Conservation (phyloP, 2,329 filamentous ascomycete species). For the Aureobasidium melanogenum region DNA sequence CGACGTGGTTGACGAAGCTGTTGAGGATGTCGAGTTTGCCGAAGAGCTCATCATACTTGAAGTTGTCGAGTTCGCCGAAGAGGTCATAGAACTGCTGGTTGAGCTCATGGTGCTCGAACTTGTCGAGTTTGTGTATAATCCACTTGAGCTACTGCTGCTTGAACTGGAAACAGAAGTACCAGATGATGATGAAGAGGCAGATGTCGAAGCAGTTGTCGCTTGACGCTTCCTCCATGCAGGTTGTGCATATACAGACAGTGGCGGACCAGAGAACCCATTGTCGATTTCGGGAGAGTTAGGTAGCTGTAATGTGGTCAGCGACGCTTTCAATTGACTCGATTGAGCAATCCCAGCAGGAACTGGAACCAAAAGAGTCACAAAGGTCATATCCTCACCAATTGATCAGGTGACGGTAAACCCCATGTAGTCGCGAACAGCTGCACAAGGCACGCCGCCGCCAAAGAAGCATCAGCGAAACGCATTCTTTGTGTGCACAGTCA, state of each 20-base stretch:
- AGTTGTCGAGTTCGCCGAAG: no score
- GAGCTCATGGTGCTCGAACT: background rate
- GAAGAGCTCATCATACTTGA: background rate
- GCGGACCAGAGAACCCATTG: background rate
- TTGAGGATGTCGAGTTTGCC: background rate
- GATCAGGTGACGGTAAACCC: background rate
- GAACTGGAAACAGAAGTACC: background rate
- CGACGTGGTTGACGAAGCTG: background rate
- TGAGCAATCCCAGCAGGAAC: background rate
- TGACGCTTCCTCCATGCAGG: background rate
- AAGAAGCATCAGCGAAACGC: background rate
- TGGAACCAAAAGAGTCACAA: background rate
- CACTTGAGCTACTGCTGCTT: background rate
- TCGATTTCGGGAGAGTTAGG: background rate
- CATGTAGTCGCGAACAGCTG: background rate
- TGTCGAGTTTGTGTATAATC: background rate
- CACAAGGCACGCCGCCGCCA: background rate
- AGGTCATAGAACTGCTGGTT: background rate
- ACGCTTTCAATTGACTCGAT: background rate
- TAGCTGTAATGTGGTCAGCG: background rate
- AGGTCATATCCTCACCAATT: background rate
- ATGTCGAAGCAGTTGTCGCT: background rate
- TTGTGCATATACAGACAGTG: background rate
- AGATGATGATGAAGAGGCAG: no score
- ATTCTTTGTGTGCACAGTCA: background rate